phyloP scores from a whole-genome alignment of 345 rosid species.

The Trapa bicornis region DNA sequence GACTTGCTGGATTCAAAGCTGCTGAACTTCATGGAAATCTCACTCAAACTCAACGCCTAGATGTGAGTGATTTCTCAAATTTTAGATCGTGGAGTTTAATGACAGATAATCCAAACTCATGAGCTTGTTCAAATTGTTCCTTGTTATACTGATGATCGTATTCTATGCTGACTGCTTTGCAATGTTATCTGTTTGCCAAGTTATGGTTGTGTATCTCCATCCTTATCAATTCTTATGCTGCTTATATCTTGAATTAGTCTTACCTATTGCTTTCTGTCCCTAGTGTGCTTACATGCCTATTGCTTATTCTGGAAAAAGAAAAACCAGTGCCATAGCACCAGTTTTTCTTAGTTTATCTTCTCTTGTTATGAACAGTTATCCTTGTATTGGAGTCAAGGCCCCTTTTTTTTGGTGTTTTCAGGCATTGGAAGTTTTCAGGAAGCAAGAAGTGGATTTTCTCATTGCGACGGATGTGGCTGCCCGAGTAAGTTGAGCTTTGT shows the following conservation, averaged over 20 bases:
- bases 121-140: not conserved
- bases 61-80: conserved; percentile 39
- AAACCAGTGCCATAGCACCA: not conserved
- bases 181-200: not conserved
- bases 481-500: conserved; percentile 44
- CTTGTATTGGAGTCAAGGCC: not conserved
- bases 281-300: not conserved
- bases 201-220: not conserved
- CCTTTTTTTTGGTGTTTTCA: conserved; percentile 12
- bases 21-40: conserved; percentile 99
- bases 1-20: conserved; percentile 70
- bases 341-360: not conserved
- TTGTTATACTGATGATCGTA: not conserved
- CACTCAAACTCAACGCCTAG: conserved; percentile 92
- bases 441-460: conserved; percentile 80
- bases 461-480: conserved; percentile 97
- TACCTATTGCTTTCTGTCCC: not conserved
- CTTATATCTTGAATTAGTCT: not conserved
- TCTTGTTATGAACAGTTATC: not conserved
- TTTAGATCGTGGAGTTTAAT: not conserved
- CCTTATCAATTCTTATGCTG: not conserved
- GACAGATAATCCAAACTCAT: not conserved
- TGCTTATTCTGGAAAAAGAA: not conserved
- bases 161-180: not conserved
- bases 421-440: conserved; percentile 93